These are phyloP conservation scores for Penicillium decumbens DNA, from an alignment of 2,329 filamentous ascomycete genomes.

Conservation along the genomic window DNA sequence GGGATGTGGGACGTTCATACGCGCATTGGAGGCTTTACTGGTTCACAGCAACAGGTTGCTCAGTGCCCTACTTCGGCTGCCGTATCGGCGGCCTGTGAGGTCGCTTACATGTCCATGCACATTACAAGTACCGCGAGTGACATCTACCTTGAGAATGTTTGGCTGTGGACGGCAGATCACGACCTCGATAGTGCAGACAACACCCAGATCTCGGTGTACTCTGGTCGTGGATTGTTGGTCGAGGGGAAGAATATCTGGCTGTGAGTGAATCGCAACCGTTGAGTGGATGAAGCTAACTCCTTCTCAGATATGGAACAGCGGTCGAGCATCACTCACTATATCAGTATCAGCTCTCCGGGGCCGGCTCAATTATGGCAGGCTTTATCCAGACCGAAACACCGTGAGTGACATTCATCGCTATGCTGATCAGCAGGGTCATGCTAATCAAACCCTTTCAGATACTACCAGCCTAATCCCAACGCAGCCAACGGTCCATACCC, in stretches of 20 bases:
- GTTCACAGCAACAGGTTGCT: constrained; percentile 43
- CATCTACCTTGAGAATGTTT: constrained; percentile 50
- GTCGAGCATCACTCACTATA: constrained; percentile 49
- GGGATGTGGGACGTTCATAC: constrained; percentile 58
- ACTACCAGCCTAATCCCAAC: constrained; percentile 38
- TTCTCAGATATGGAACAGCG: constrained; percentile 37
- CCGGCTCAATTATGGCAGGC: constrained; percentile 31
- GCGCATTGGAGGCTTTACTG: constrained; percentile 50
- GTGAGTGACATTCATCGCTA: constrained; percentile 14
- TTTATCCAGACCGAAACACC: constrained; percentile 41
- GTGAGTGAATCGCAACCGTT: constrained; percentile 23
- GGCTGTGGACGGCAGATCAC: constrained; percentile 53
- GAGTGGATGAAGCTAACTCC: constrained; percentile 1
- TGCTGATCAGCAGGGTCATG: no score
- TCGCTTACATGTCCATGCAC: constrained; percentile 38
- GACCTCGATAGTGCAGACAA: constrained; percentile 51
- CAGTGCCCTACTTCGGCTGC: constrained; percentile 43
- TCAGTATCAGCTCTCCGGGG: constrained; percentile 45
- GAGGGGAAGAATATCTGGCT: constrained; percentile 43
- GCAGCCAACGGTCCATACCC: constrained; percentile 33
- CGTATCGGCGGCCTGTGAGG: constrained; percentile 33
- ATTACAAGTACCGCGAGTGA: constrained; percentile 31
- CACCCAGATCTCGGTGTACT: constrained; percentile 51
- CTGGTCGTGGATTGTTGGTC: constrained; percentile 50
- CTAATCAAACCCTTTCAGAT: constrained; percentile 16